Evolutionary conservation across 495 filamentous ascomycete genomes (phyloP), one percentile per base, ranked within the genome.

Genomic region (Entonaema liquescens): DNA sequence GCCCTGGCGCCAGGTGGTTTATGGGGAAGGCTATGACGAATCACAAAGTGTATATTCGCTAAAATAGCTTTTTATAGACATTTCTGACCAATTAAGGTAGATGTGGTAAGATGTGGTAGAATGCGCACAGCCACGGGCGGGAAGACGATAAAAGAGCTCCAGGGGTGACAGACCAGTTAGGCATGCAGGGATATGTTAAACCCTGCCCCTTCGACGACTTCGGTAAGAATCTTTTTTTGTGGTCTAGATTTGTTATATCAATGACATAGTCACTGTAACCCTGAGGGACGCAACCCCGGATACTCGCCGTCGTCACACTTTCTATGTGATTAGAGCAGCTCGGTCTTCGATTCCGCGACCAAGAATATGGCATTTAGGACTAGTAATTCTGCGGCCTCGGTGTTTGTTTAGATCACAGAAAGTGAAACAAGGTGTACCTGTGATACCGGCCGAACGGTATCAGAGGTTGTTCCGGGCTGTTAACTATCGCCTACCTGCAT

Each of bases 61-160:
- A 56, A 53, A 40, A 29, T 63, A 62, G 19, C 74, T 75, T 75
- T 73, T 77, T 77, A 70, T 75, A 77, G 74, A 73, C 17, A 31
- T 58, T 31, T 60, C 54, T 64, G 55, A n/a, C 74, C 68, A 74
- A 77, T 74, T 61, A 71, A 74, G 66, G 59, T 64, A 60, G 65
- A 64, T 50, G 33, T 63, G 62, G 60, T 64, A 67, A 60, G 65
- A 64, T 50, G 33, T 63, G 62, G 60, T 64, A 67, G 40, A 40
- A 33, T 40, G 21, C 63, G 59, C 65, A 72, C 67, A 72, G 70
- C 65, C 70, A 66, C 66, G 57, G 65, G 57, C 44, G 59, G 65
- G 60, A 65, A 65, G 61, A 38, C 50, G 57, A 56, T 31, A 50
- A 65, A 47, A 35, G 47, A 36, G 40, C 57, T 61, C 61, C 42